Base-by-base conservation (phyloP, 441 rosid species). In the Isatis lusitanica region DNA sequence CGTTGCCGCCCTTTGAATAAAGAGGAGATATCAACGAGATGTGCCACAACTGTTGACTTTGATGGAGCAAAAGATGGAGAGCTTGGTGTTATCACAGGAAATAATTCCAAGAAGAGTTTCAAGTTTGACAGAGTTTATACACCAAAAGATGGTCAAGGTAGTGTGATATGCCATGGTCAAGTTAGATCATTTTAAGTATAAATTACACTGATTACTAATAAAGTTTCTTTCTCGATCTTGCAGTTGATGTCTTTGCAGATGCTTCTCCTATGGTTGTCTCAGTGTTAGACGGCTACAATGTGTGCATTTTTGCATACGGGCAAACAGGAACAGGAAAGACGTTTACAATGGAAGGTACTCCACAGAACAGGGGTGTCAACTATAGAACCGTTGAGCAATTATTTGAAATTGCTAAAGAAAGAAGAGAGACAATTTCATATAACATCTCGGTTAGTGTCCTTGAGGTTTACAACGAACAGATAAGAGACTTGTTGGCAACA, bases 251-350 rank as follows among this genome's bases (percentile, higher is more conserved):
- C 44, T 93, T 88, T 78, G 87, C 84, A 65, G 97, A 94, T 81
- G 88, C 96, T 39, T 86, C 87, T 10, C 95, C 93, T 13, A 50
- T 94, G 83, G 97, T 86, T 66, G 78, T 82, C 70, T 94, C 97
- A 4, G 94, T 94, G 63, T 74, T 92, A 68, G 98, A 94, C 70
- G 97, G 97, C 10, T 94, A 87, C 88, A 90, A 94, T 73, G 97
- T 94, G n/a, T 92, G 97, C 68, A 92, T 94, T 70, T 92, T 94
- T 80, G 98, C 96, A 60, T 92, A 90, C 46, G 97, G 97, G 56
- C 98, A 92, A 81, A 94, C 98, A 13, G 98, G 98, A 46, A 94
- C 98, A 28, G 95, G 98, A 40, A 94, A 94, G 78, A 94, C 98
- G 15, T 94, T 90, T 79, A 94, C 98, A 51, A 91, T 91, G 98